Percentiles rank a stretch among this genome's conserved stretches.
phyloP scores from a whole-genome alignment of 1,139 yeast genomes.

The Lodderomyces metapsilosis region DNA sequence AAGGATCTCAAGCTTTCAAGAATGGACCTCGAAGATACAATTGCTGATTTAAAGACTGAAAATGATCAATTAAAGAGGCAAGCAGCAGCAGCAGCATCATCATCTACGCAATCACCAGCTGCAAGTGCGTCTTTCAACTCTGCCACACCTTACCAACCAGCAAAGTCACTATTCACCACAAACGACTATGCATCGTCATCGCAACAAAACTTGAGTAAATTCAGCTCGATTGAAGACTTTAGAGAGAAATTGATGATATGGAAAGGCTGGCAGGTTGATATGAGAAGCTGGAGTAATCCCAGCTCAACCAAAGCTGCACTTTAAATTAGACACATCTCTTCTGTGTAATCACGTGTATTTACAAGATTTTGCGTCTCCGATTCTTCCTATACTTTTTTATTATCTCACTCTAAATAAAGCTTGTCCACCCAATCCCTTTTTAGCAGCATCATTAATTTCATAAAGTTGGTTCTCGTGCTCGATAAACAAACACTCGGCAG shows the following conservation, averaged over 20 bases:
- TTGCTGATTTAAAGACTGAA: conserved; percentile 25
- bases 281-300: conserved; percentile 66
- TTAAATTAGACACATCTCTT: conserved; percentile 9
- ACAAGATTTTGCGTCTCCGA: too few relatives aligned
- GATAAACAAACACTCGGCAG: conserved; percentile 85
- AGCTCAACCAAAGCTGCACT: conserved; percentile 26
- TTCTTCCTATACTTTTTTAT: conserved; percentile 12
- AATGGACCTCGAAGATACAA: conserved; percentile 46
- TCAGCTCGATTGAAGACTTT: conserved; percentile 30
- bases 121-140: conserved; percentile 5
- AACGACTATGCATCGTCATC: conserved; percentile 37
- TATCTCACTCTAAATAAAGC: conserved; percentile 78
- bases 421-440: conserved; percentile 70
- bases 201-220: conserved; percentile 25
- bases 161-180: conserved; percentile 34
- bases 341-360: not conserved
- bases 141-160: conserved; percentile 19
- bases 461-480: conserved; percentile 44
- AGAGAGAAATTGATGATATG: conserved; percentile 53
- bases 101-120: not conserved
- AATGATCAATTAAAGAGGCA: conserved; percentile 19
- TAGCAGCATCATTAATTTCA: conserved; percentile 83
- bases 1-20: conserved; percentile 43
- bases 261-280: conserved; percentile 86
- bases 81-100: conserved; percentile 2